These are phyloP conservation scores for Coniochaeta sp. DNA, from an alignment of 2,329 filamentous ascomycete species.

Conservation along the genomic window DNA sequence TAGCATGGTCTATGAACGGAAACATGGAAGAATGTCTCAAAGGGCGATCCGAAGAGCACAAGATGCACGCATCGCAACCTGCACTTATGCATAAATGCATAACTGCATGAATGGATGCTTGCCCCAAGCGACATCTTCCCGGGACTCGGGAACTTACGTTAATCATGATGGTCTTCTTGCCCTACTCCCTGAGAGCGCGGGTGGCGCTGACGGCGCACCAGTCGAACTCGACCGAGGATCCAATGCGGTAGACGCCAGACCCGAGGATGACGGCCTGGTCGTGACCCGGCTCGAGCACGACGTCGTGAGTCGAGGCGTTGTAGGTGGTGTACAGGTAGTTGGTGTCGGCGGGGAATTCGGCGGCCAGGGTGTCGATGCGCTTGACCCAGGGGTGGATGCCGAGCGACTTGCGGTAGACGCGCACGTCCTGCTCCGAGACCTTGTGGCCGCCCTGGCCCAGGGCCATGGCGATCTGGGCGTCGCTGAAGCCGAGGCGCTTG, in stretches of 20 bases:
- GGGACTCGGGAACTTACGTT: slow-evolving; percentile 49
- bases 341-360: slow-evolving; percentile 90
- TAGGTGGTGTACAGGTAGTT: slow-evolving; percentile 98
- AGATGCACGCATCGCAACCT: no score
- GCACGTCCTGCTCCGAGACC: slow-evolving; percentile 75
- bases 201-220: slow-evolving; percentile 95
- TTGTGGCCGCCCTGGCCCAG: not conserved
- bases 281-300: slow-evolving; percentile 70
- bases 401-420: slow-evolving; percentile 75
- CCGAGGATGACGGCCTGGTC: slow-evolving; percentile 85
- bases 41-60: slow-evolving; percentile 27
- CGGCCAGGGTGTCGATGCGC: slow-evolving; percentile 95
- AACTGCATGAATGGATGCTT: not conserved
- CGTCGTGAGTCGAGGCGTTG: slow-evolving; percentile 89
- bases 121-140: not conserved
- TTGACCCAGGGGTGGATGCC: slow-evolving; percentile 94
- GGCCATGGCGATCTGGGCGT: slow-evolving; percentile 85
- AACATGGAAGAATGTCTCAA: not conserved
- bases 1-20: not conserved
- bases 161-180: slow-evolving; percentile 97
- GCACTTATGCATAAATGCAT: no score
- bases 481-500: slow-evolving; percentile 97
- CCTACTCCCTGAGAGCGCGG: slow-evolving; percentile 73
- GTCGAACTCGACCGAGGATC: slow-evolving; percentile 96
- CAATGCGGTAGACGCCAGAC: slow-evolving; percentile 94